Conservation (phyloP, 164 flowering plant species). For the grape (Vitis vinifera) region DNA sequence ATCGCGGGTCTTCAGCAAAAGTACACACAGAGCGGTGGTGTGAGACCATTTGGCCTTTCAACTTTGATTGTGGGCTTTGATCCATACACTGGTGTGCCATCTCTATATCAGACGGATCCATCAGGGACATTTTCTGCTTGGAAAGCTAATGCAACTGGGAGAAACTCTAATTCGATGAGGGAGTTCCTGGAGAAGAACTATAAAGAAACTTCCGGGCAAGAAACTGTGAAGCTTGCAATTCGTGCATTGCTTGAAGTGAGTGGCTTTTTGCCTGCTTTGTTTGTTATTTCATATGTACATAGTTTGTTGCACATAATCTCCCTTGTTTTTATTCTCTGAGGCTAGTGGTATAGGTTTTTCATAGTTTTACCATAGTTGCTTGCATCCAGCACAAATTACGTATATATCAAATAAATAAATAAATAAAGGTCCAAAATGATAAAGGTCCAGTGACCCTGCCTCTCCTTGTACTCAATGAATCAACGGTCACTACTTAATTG, state of each 20-base stretch:
- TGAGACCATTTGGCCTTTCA: conserved; percentile 95
- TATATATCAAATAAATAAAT: neutral
- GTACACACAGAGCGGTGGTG: conserved; percentile 99
- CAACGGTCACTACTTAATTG: no score
- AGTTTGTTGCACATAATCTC: neutral
- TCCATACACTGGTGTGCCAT: conserved; percentile 77
- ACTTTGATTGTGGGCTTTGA: conserved; percentile 96
- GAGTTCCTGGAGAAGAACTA: conserved; percentile 95
- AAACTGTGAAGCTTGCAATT: conserved; percentile 86
- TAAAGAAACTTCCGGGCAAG: conserved; percentile 94
- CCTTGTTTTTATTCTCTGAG: neutral
- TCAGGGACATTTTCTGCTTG: conserved; percentile 98
- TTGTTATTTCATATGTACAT: neutral
- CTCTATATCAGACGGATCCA: conserved; percentile 97
- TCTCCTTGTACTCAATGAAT: no score
- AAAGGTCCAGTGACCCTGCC: no score
- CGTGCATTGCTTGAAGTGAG: conserved; percentile 95
- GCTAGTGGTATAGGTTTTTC: neutral
- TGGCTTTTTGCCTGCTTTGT: neutral
- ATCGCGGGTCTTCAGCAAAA: conserved; percentile 98
- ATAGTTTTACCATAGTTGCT: neutral
- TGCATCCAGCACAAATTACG: neutral
- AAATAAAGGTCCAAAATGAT: no score
- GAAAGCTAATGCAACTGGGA: conserved; percentile 97
- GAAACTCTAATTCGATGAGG: conserved; percentile 91